Evolutionary conservation across 164 flowering plant species (phyloP).

Genomic region (Tinospora cordifolia): DNA sequence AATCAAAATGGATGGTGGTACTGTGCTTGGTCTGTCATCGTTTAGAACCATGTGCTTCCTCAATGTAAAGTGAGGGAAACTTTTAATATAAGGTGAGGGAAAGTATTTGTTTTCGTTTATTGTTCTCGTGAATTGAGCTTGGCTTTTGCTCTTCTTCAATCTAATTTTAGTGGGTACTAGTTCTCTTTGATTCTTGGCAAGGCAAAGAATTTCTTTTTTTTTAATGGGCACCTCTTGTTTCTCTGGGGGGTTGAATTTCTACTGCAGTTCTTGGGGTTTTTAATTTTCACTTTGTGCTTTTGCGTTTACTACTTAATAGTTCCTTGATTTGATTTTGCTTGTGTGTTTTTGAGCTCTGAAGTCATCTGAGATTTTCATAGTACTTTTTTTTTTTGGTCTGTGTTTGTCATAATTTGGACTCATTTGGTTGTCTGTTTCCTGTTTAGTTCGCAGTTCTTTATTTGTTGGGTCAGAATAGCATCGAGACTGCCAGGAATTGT

Average conservation of each 20-base stretch:
- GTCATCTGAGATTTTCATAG: neutral
- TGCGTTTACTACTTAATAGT: neutral
- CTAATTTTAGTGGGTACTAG: neutral
- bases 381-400: neutral
- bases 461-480: neutral
- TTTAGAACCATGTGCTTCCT: slow-evolving; percentile 7
- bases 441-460: neutral
- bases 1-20: neutral
- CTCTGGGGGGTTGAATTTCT: too few relatives aligned
- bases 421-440: neutral
- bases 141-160: neutral
- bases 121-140: too few relatives aligned
- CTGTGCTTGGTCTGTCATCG: neutral
- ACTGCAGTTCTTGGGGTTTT: neutral
- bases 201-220: too few relatives aligned
- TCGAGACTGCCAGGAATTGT: too few relatives aligned
- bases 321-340: neutral
- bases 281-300: neutral
- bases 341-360: neutral
- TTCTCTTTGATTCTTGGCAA: too few relatives aligned
- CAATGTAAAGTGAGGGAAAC: neutral
- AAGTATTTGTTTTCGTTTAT: neutral
- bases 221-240: slow-evolving; percentile 1
- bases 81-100: slow-evolving; percentile 1
- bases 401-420: neutral